phyloP scores from a whole-genome alignment of 1,284 basidiomycete genomes.

The Microbotryum scabiosae region DNA sequence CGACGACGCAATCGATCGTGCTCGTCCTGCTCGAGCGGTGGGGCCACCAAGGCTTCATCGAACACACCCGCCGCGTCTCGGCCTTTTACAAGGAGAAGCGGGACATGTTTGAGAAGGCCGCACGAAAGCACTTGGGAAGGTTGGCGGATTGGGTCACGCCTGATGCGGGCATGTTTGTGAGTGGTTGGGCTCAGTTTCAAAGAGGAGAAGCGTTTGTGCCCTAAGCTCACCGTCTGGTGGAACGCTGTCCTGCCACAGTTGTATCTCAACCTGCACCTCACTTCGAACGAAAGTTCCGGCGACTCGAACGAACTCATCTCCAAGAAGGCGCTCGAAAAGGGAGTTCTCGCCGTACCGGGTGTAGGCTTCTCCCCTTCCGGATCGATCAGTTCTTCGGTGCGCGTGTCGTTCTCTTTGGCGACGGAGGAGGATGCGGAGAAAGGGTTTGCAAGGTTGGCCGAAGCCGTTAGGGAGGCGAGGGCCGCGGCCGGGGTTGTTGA shows the following conservation, averaged over 20 bases:
- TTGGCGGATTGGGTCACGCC: slow-evolving; percentile 76
- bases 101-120: slow-evolving; percentile 67
- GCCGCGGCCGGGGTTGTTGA: neutral
- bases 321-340: slow-evolving; percentile 65
- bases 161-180: slow-evolving; percentile 59
- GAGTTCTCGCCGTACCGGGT: slow-evolving; percentile 75
- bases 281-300: slow-evolving; percentile 42
- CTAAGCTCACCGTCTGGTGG: neutral
- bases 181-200: slow-evolving; percentile 7
- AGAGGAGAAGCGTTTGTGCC: slow-evolving; percentile 14
- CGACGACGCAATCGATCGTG: slow-evolving; percentile 68
- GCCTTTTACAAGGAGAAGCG: slow-evolving; percentile 70
- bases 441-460: slow-evolving; percentile 53
- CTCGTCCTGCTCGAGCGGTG: slow-evolving; percentile 63
- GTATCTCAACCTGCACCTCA: slow-evolving; percentile 30
- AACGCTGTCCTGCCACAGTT: slow-evolving; percentile 8
- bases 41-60: slow-evolving; percentile 57
- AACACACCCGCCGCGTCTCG: slow-evolving; percentile 60
- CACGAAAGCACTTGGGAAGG: slow-evolving; percentile 62
- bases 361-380: slow-evolving; percentile 67
- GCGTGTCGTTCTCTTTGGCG: slow-evolving; percentile 71
- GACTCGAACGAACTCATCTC: slow-evolving; percentile 72
- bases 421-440: slow-evolving; percentile 61
- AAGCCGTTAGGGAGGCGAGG: slow-evolving; percentile 23
- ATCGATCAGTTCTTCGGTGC: slow-evolving; percentile 59